phyloP scores from a whole-genome alignment of 352 stramenopile genomes.

The Pythium guiyangense region DNA sequence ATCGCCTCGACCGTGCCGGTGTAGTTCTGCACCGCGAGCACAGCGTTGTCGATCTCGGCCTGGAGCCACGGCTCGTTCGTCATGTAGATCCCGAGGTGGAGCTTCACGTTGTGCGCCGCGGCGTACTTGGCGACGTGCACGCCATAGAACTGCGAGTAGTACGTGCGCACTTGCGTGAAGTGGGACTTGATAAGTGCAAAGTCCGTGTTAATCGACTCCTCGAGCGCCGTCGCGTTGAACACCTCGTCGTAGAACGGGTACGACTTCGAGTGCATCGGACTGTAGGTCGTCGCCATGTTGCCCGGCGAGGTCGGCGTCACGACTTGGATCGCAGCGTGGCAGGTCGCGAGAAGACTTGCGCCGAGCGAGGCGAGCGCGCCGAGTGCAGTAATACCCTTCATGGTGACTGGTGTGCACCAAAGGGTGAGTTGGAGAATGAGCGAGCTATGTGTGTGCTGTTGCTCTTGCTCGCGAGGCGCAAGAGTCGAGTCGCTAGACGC shows the following conservation, averaged over 20 bases:
- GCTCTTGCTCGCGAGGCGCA: background rate
- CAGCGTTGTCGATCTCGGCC: constrained; percentile 19
- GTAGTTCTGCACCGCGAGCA: constrained; percentile 17
- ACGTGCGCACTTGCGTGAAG: constrained; percentile 28
- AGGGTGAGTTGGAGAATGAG: background rate
- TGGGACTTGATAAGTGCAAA: constrained; percentile 20
- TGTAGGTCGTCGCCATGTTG: constrained; percentile 15
- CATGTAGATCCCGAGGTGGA: constrained; percentile 30
- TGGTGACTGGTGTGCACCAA: background rate
- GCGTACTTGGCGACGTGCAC: constrained; percentile 21
- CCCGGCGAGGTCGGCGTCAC: background rate
- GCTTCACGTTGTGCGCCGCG: constrained; percentile 17
- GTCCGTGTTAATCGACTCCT: constrained; percentile 22
- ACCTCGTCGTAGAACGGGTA: constrained; percentile 10
- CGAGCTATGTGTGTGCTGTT: too few species aligned
- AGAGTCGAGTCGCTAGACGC: too few species aligned
- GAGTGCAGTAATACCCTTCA: background rate
- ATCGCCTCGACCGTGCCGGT: constrained; percentile 24
- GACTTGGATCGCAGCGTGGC: background rate
- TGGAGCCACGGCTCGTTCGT: constrained; percentile 22
- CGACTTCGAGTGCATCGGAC: constrained; percentile 11
- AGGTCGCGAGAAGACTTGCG: background rate
- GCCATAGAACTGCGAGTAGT: constrained; percentile 29
- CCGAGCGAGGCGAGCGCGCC: background rate
- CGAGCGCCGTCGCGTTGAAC: constrained; percentile 9